Evolutionary conservation across 257 asterid species (phyloP).

Genomic region (Nicotiana attenuata): DNA sequence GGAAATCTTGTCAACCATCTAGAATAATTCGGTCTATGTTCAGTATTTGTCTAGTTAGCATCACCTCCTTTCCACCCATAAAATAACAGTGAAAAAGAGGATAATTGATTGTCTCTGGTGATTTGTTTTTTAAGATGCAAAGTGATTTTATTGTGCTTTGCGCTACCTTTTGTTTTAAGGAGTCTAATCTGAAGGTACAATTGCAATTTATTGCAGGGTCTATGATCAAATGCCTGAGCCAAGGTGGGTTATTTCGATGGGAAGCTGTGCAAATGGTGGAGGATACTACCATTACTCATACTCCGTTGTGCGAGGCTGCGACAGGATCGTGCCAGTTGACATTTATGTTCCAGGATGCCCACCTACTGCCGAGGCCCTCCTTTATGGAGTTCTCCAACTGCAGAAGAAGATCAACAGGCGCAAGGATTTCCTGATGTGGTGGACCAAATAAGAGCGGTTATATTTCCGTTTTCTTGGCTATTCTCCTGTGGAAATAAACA

Average conservation of each 20-base stretch:
- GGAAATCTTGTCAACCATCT: too few species aligned
- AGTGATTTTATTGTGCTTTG: too few species aligned
- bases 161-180: too few species aligned
- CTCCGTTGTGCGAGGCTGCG: slow-evolving; percentile 91
- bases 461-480: background rate
- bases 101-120: too few species aligned
- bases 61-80: too few species aligned
- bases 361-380: slow-evolving; percentile 97
- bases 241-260: slow-evolving; percentile 98
- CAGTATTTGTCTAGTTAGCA: too few species aligned
- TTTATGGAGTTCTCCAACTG: slow-evolving; percentile 85
- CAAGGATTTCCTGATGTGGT: slow-evolving; percentile 92
- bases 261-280: slow-evolving; percentile 99
- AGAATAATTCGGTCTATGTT: too few species aligned
- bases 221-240: slow-evolving; percentile 99
- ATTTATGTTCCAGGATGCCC: slow-evolving; percentile 97
- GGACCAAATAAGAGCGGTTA: slow-evolving; percentile 57
- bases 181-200: too few species aligned
- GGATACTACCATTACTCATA: slow-evolving; percentile 94
- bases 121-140: too few species aligned
- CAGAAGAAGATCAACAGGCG: slow-evolving; percentile 97
- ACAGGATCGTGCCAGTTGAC: slow-evolving; percentile 92
- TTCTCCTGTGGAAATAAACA: background rate
- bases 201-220: slow-evolving; percentile 46
- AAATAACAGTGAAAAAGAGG: too few species aligned